Conservation (phyloP, 1,284 basidiomycete species). For the Cryptococcus wingfieldii region DNA sequence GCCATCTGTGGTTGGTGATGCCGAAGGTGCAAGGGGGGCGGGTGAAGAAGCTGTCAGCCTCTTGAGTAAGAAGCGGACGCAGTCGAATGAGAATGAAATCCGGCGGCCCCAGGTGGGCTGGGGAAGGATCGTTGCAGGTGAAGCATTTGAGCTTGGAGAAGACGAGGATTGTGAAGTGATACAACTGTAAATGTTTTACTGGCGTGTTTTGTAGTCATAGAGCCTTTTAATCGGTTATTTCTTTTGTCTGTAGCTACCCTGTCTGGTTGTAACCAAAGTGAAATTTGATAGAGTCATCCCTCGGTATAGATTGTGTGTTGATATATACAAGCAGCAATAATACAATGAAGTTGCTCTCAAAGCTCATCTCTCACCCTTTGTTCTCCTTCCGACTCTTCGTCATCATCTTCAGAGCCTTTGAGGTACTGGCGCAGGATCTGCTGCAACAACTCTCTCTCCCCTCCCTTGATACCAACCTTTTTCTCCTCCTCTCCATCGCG, state of each 20-base stretch:
- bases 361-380: background rate
- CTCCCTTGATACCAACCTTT: background rate
- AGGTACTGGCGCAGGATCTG: constrained; percentile 13
- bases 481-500: background rate
- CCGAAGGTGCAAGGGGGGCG: background rate
- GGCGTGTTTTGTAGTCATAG: background rate
- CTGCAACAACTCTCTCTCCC: constrained; percentile 14
- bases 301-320: background rate
- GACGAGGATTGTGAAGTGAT: constrained; percentile 20
- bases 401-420: background rate
- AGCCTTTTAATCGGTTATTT: background rate
- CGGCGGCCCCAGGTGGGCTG: constrained; percentile 24
- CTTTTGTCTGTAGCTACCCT: background rate
- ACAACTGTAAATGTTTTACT: background rate
- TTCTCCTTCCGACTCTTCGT: background rate
- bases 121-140: constrained; percentile 35
- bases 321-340: background rate
- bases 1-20: background rate
- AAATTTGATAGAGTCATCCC: background rate
- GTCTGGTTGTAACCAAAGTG: background rate
- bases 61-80: background rate
- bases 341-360: background rate
- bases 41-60: constrained; percentile 4
- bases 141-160: constrained; percentile 38
- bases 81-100: background rate